Percentiles rank a stretch among this genome's conserved stretches.
phyloP scores from a whole-genome alignment of 116 monocot species.

The Trichopus zeylanicus region DNA sequence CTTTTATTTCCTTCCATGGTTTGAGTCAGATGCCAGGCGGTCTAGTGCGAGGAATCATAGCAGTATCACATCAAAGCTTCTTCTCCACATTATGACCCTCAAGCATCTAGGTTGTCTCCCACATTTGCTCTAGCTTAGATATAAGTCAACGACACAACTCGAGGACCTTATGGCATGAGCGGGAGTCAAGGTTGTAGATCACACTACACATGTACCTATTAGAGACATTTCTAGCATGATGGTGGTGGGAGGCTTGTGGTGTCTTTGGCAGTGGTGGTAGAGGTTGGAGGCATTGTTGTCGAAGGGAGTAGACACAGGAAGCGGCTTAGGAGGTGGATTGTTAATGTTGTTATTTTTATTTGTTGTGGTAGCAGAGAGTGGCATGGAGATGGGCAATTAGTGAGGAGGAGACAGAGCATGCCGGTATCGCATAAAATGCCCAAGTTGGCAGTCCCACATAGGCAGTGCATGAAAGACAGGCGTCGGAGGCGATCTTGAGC shows the following conservation, averaged over 20 bases:
- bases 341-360: too few relatives aligned
- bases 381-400: too few relatives aligned
- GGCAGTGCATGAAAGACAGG: too few relatives aligned
- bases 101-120: slow-evolving; percentile 25
- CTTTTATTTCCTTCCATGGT: too few relatives aligned
- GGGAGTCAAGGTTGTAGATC: slow-evolving; percentile 14
- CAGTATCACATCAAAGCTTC: too few relatives aligned
- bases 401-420: too few relatives aligned
- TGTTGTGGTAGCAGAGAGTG: too few relatives aligned
- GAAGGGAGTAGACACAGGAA: slow-evolving; percentile 14
- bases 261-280: slow-evolving; percentile 4
- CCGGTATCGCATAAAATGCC: too few relatives aligned
- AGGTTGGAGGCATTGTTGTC: slow-evolving; percentile 39
- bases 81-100: slow-evolving; percentile 37
- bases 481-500: too few relatives aligned
- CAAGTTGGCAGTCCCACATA: too few relatives aligned
- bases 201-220: slow-evolving; percentile 9
- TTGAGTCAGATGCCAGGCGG: too few relatives aligned
- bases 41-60: too few relatives aligned
- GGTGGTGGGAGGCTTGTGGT: neutral
- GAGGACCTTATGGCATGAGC: slow-evolving; percentile 29
- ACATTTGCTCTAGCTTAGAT: slow-evolving; percentile 54
- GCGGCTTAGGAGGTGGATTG: slow-evolving; percentile 9
- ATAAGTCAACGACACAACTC: slow-evolving; percentile 37
- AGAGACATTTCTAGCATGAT: neutral